These are phyloP conservation scores for Petasospora fabianii DNA, from an alignment of 1,139 yeast genomes.

Conservation along the genomic window DNA sequence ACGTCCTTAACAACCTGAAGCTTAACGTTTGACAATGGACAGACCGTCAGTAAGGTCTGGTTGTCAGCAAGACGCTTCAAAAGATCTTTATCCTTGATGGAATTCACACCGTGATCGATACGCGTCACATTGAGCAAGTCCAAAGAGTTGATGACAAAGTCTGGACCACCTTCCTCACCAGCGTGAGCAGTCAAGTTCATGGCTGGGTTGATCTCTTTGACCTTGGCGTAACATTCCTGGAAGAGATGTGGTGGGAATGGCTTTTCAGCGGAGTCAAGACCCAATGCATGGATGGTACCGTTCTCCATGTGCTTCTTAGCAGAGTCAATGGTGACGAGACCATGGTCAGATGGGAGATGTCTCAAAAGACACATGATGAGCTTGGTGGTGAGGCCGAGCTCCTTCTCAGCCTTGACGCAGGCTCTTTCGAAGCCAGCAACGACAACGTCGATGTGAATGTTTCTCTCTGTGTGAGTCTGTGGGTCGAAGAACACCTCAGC, in stretches of 20 bases:
- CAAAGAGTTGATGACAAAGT: slow-evolving; percentile 54
- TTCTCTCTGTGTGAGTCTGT: slow-evolving; percentile 74
- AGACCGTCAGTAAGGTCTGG: slow-evolving; percentile 58
- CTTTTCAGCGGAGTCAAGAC: slow-evolving; percentile 71
- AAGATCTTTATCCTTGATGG: slow-evolving; percentile 49
- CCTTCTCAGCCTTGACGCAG: slow-evolving; percentile 51
- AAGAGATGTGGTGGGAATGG: slow-evolving; percentile 73
- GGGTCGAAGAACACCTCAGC: slow-evolving; percentile 81
- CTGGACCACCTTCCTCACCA: slow-evolving; percentile 81
- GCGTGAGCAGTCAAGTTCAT: slow-evolving; percentile 77
- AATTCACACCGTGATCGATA: slow-evolving; percentile 76
- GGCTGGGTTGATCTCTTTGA: slow-evolving; percentile 44
- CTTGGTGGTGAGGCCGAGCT: slow-evolving; percentile 60
- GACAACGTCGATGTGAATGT: slow-evolving; percentile 54
- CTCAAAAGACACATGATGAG: slow-evolving; percentile 77
- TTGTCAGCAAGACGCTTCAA: slow-evolving; percentile 52
- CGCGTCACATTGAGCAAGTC: slow-evolving; percentile 58
- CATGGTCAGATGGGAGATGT: slow-evolving; percentile 60
- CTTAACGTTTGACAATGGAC: slow-evolving; percentile 75
- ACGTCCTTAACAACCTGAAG: slow-evolving; percentile 70
- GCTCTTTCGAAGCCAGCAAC: slow-evolving; percentile 65
- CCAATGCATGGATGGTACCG: slow-evolving; percentile 66
- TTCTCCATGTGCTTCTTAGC: slow-evolving; percentile 48
- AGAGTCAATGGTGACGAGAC: slow-evolving; percentile 50
- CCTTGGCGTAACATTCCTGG: slow-evolving; percentile 51